Evolutionary conservation across 495 filamentous ascomycete genomes (phyloP).

Genomic region (Penicillium nucicola): DNA sequence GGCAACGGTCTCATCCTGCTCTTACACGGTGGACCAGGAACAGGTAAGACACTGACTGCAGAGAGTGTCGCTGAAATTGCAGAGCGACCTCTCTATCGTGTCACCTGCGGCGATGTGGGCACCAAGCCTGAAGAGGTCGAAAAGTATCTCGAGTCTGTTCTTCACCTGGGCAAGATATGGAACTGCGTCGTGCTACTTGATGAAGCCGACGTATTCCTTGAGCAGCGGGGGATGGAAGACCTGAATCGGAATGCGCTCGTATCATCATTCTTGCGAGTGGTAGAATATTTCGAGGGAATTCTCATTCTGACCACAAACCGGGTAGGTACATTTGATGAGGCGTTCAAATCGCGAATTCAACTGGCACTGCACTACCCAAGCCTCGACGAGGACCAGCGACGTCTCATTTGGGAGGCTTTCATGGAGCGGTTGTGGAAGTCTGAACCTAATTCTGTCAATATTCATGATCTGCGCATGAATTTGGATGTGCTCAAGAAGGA

Average conservation of each 20-base stretch:
- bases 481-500: constrained; percentile 15
- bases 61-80: constrained; percentile 28
- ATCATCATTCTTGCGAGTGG: constrained; percentile 49
- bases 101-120: constrained; percentile 39
- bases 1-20: constrained; percentile 49
- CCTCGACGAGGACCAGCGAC: constrained; percentile 13
- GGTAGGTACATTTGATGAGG: constrained; percentile 47
- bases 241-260: constrained; percentile 50
- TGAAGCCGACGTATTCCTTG: constrained; percentile 57
- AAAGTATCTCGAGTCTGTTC: constrained; percentile 35
- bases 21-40: constrained; percentile 50
- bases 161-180: constrained; percentile 41
- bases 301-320: constrained; percentile 37
- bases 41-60: constrained; percentile 35
- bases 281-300: constrained; percentile 55
- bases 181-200: constrained; percentile 52
- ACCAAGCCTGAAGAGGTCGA: constrained; percentile 36
- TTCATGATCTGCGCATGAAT: constrained; percentile 7
- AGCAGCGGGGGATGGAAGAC: constrained; percentile 36
- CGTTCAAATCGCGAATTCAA: constrained; percentile 50
- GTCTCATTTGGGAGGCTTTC: constrained; percentile 39
- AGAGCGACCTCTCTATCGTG: constrained; percentile 21
- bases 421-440: constrained; percentile 14
- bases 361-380: constrained; percentile 37
- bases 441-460: not conserved